Base-by-base conservation (phyloP, 139 green algal species). In the Auxenochlorella pyrenoidosa region DNA sequence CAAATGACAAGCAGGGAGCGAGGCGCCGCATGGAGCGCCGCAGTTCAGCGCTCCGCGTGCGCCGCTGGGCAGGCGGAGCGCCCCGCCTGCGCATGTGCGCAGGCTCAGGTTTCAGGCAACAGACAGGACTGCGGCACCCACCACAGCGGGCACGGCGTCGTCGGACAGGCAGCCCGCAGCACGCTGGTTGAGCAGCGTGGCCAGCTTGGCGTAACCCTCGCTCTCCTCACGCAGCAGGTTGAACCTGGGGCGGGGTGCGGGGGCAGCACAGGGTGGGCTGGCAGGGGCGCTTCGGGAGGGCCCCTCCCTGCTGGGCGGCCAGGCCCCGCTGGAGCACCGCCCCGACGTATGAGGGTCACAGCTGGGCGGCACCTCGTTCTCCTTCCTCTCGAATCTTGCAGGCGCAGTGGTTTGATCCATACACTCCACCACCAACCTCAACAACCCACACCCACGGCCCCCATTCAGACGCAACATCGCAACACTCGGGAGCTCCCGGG, bases 161-260 rank as follows among this genome's bases (percentile, higher is more conserved):
- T 44, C 28, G 24, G 58, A 79, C 15, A 94, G 71, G 26, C 77
- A 76, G 38, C 79, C 89, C 54, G 81, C 32, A 12, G 75, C 82
- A 26, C 26, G 73, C 51, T 90, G 86, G 76, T 95, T 91, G 41
- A 96, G 87, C 36, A 88, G 82, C 1, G 89, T 90, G 44, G 97
- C 65, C 86, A 98, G 91, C 91, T 99, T 99, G 84, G 94, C 91
- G 77, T 96, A 99, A 36, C 96, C 96, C 90, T 99, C 96, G 51
- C 87, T 95, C 87, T 98, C 95, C 92, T 99, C 96, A 5, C 95
- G 91, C 76, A 99, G 86, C 51, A 98, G 91, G 83, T 99, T 99
- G 93, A 95, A 99, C 91, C 94, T 96, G 81, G 40, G 41, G 38
- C 0, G 3, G 0, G 36, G 60, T 51, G 54, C 6, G 5, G 78